Evolutionary conservation across 108 stramenopile species (phyloP).

Genomic region (Aurantiochytrium sp.): DNA sequence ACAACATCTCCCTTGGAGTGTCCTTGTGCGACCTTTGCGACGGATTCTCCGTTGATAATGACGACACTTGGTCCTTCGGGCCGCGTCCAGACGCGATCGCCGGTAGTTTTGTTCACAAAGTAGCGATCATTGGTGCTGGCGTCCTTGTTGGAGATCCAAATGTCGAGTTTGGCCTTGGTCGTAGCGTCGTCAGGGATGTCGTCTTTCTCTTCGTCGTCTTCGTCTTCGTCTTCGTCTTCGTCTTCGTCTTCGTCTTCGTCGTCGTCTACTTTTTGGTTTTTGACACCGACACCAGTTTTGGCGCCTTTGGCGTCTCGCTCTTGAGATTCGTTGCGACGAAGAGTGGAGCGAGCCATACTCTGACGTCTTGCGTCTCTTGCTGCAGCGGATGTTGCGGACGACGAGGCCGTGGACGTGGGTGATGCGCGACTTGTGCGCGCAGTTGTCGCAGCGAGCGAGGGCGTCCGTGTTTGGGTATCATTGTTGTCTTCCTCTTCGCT

Average conservation of each 20-base stretch:
- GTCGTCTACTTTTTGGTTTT: not conserved
- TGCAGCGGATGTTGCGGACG: not conserved
- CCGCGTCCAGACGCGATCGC: not conserved
- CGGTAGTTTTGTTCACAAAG: not conserved
- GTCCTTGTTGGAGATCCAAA: conserved; percentile 10
- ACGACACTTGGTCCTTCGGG: not conserved
- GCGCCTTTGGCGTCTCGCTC: not conserved
- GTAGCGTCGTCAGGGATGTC: not conserved
- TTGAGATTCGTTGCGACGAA: not conserved
- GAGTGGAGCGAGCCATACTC: not conserved
- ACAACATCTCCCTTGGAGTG: not conserved
- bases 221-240: not conserved
- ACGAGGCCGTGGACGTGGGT: not conserved
- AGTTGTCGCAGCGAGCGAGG: no score
- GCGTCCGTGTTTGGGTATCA: no score
- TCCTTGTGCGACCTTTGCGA: not conserved
- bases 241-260: not conserved
- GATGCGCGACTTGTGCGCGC: no score
- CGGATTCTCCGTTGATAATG: not conserved
- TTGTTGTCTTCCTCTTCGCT: not conserved
- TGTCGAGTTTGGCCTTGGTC: not conserved
- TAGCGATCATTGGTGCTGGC: not conserved
- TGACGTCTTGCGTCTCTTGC: not conserved
- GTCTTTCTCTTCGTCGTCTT: not conserved
- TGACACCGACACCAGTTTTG: not conserved